Percentiles rank a stretch among this genome's conserved stretches.
Conservation (phyloP, 257 asterid species). For the Lavandula angustifolia region DNA sequence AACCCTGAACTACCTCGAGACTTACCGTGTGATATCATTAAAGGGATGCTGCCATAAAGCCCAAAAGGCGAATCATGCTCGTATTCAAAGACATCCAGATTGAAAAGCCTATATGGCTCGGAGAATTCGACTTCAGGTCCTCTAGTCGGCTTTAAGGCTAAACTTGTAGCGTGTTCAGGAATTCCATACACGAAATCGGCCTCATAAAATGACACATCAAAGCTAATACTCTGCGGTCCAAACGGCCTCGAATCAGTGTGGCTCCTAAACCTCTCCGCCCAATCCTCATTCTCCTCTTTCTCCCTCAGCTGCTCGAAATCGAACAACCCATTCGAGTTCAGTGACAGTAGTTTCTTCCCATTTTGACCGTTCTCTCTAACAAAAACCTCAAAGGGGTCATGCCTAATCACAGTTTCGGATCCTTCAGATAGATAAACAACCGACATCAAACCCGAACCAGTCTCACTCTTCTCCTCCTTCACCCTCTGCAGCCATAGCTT, state of each 20-base stretch:
- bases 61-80: slow-evolving; percentile 89
- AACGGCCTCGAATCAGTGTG: slow-evolving; percentile 84
- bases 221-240: slow-evolving; percentile 94
- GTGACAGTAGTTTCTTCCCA: slow-evolving; percentile 72
- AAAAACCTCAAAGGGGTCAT: slow-evolving; percentile 84
- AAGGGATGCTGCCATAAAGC: slow-evolving; percentile 86
- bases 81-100: slow-evolving; percentile 94
- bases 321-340: slow-evolving; percentile 87
- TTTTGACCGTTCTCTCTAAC: slow-evolving; percentile 72
- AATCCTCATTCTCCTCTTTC: slow-evolving; percentile 72
- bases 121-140: slow-evolving; percentile 88
- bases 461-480: slow-evolving; percentile 56
- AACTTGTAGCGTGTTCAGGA: slow-evolving; percentile 94
- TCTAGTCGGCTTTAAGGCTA: slow-evolving; percentile 82
- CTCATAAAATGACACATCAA: slow-evolving; percentile 88
- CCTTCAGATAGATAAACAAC: slow-evolving; percentile 78
- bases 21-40: slow-evolving; percentile 90
- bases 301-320: slow-evolving; percentile 88
- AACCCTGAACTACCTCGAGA: slow-evolving; percentile 86
- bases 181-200: slow-evolving; percentile 95
- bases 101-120: slow-evolving; percentile 90
- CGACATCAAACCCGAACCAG: slow-evolving; percentile 51
- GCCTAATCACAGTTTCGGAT: slow-evolving; percentile 86
- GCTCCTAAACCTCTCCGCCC: slow-evolving; percentile 88
- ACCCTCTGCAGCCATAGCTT: slow-evolving; percentile 79